Base-by-base conservation (phyloP, 768 basidiomycete genomes). In the Tricholoma terreum region DNA sequence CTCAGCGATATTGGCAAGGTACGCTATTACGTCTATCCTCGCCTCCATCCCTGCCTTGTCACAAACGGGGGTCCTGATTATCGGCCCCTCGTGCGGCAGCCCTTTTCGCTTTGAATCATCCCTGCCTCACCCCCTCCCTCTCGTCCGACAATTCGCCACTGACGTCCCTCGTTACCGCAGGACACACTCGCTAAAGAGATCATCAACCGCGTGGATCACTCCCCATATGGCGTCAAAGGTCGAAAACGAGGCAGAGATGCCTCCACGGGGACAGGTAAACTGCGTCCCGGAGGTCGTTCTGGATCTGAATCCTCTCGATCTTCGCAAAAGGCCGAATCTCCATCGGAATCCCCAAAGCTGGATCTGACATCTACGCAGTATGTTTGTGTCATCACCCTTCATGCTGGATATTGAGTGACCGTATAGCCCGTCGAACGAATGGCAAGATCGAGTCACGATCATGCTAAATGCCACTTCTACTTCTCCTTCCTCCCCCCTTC, bases 141-240 rank as follows among this genome's bases (percentile, higher is more conserved):
- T 21, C 4, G 7, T 42, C 19, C 40, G 40, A 10, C 19, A 1
- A 42, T 42, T 42, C 40, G 19, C 40, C 40, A 17, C 19, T 21
- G 40, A 21, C 40, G 8, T 6, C 40, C 17, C 1, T 33, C 27
- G 50, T 36, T 24, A 15, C 33, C 21, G 22, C 15, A 90, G 86
- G 92, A 94, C 63, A 74, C 86, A 0, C 77, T 94, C 3, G 91
- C 93, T 2, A 81, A 79, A 55, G 90, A 92, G 63, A 92, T 95
- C 58, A 82, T 92, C 55, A 80, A 78, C 53, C 86, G 90, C 27
- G 90, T 94, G n/a, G 89, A 92, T 69, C 80, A 82, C 61, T 87
- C 89, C 10, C 79, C 87, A 0, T 93, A 92, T 67, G 92, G 92
- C 31, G 80, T 83, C 64, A 85, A 83, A 65, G 89, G 89, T 31